These are phyloP conservation scores for Taphrina pruni DNA, from an alignment of 1,139 yeast genomes.

Conservation along the genomic window DNA sequence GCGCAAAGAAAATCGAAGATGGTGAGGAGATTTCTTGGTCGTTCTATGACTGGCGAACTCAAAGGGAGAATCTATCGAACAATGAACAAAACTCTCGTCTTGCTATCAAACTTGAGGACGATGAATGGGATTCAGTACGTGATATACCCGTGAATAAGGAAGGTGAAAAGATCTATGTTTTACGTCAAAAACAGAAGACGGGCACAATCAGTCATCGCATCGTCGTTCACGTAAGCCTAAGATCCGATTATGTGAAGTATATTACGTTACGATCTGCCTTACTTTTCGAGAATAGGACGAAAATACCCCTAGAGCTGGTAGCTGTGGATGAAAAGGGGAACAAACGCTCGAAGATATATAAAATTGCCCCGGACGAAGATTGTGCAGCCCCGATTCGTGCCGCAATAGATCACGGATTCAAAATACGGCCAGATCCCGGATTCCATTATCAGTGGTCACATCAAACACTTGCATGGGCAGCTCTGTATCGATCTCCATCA, in stretches of 20 bases:
- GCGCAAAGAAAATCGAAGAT: slow-evolving; percentile 55
- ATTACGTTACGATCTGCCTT: slow-evolving; percentile 78
- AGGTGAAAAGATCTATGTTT: slow-evolving; percentile 77
- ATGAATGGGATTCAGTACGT: slow-evolving; percentile 62
- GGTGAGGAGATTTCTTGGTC: slow-evolving; percentile 76
- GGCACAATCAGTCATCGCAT: slow-evolving; percentile 64
- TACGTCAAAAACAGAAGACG: slow-evolving; percentile 65
- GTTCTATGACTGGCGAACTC: slow-evolving; percentile 89
- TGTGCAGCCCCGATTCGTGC: slow-evolving; percentile 74
- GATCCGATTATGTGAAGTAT: slow-evolving; percentile 77
- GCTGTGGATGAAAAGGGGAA: slow-evolving; percentile 51
- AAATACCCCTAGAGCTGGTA: slow-evolving; percentile 61
- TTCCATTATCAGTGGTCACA: slow-evolving; percentile 71
- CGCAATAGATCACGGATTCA: slow-evolving; percentile 65
- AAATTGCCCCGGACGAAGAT: slow-evolving; percentile 59
- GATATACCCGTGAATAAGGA: slow-evolving; percentile 75
- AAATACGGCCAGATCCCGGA: slow-evolving; percentile 65
- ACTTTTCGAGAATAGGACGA: slow-evolving; percentile 71
- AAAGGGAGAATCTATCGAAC: slow-evolving; percentile 63
- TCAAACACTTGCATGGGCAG: slow-evolving; percentile 68
- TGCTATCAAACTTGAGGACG: slow-evolving; percentile 54
- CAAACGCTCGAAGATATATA: slow-evolving; percentile 44
- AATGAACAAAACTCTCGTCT: slow-evolving; percentile 36
- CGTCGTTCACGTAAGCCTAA: slow-evolving; percentile 70
- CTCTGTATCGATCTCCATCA: slow-evolving; percentile 58